Percentiles rank a stretch among this genome's conserved stretches.
phyloP scores from a whole-genome alignment of 129 eudicot species.

The Tagetes erecta region DNA sequence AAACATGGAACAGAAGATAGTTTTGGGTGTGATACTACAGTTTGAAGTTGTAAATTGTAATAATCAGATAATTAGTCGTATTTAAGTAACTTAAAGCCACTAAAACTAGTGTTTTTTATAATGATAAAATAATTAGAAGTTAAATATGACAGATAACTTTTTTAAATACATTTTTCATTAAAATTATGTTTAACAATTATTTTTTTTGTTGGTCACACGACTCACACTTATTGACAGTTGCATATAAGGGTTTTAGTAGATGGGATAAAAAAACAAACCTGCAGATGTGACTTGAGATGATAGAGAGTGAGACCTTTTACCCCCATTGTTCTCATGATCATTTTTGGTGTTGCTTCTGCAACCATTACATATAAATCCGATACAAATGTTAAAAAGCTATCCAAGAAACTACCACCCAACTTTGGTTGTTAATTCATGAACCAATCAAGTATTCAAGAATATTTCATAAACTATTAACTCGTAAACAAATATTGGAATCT shows the following conservation, averaged over 20 bases:
- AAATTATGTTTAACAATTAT: background rate
- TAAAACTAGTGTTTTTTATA: background rate
- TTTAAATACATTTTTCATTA: background rate
- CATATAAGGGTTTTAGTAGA: background rate
- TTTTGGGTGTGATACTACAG: background rate
- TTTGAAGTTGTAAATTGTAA: background rate
- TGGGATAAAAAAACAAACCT: slow-evolving; percentile 39
- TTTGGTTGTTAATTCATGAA: slow-evolving; percentile 2
- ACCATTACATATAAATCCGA: slow-evolving; percentile 16
- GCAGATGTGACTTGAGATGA: slow-evolving; percentile 79
- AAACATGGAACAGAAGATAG: background rate
- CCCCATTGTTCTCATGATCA: slow-evolving; percentile 79
- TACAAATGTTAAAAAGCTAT: slow-evolving; percentile 19
- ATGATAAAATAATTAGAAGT: background rate
- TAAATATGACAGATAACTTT: background rate
- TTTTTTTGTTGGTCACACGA: background rate
- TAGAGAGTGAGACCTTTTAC: slow-evolving; percentile 78
- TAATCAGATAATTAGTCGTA: background rate
- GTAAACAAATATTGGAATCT: background rate
- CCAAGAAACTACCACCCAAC: slow-evolving; percentile 3
- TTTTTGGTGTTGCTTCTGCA: slow-evolving; percentile 79
- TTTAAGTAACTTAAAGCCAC: background rate
- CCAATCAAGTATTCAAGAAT: background rate
- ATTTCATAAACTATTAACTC: too few relatives aligned
- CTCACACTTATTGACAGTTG: background rate